Percentiles rank a stretch among this genome's conserved stretches.
Conservation (phyloP, 2,329 filamentous ascomycete species). For the Microdochium bolleyi region DNA sequence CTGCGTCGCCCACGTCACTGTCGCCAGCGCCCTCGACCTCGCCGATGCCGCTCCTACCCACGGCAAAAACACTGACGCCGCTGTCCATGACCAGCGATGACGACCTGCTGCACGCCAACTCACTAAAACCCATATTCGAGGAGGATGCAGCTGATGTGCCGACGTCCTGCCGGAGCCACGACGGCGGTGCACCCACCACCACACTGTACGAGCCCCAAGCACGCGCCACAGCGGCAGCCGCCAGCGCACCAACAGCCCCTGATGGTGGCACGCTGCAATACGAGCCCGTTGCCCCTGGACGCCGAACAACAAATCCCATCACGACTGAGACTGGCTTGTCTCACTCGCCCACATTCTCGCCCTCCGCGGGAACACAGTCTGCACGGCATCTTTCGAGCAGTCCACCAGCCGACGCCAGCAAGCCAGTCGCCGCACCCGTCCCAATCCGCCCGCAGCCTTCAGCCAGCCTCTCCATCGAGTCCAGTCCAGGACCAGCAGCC, state of each 20-base stretch:
- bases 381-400: background rate
- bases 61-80: conserved; percentile 18
- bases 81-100: conserved; percentile 21
- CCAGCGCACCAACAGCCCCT: background rate
- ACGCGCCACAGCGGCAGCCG: background rate
- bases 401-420: background rate
- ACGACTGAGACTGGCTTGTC: background rate
- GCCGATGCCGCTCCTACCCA: conserved; percentile 19
- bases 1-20: conserved; percentile 10
- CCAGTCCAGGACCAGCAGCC: conserved; percentile 9
- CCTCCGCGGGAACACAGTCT: background rate
- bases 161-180: background rate
- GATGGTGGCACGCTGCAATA: background rate
- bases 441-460: background rate
- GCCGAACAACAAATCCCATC: background rate
- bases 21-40: conserved; percentile 20
- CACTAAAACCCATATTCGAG: background rate
- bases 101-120: background rate
- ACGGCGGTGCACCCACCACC: background rate
- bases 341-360: background rate
- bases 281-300: background rate
- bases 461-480: background rate
- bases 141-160: background rate
- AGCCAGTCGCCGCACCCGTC: background rate
- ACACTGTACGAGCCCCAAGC: background rate